Conservation (phyloP, 1,139 yeast genomes). For the Suzukiozyma palmioleophila region DNA sequence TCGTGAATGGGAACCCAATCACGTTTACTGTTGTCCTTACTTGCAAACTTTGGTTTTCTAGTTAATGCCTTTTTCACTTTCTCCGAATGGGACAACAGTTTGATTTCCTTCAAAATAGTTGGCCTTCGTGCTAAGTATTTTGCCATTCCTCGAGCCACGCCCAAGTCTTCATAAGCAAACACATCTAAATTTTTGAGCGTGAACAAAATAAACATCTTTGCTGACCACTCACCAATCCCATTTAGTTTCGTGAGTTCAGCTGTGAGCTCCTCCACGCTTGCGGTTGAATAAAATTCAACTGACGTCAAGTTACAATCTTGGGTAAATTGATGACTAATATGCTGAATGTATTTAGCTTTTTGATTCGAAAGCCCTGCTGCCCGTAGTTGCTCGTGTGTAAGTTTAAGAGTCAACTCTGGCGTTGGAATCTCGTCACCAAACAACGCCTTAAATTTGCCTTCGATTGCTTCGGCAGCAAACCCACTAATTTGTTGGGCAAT, state of each 20-base stretch:
- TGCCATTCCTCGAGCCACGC: constrained; percentile 78
- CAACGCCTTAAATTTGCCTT: constrained; percentile 36
- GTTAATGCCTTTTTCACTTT: constrained; percentile 24
- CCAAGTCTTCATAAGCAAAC: constrained; percentile 77
- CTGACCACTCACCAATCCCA: constrained; percentile 90
- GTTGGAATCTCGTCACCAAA: constrained; percentile 44
- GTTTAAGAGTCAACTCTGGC: constrained; percentile 43
- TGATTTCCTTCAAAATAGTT: constrained; percentile 39
- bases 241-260: constrained; percentile 56
- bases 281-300: constrained; percentile 30
- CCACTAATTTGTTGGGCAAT: constrained; percentile 86
- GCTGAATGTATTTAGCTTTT: constrained; percentile 61
- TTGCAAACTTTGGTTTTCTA: constrained; percentile 33
- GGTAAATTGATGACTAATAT: constrained; percentile 56
- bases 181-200: constrained; percentile 63
- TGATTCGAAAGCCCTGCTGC: constrained; percentile 66
- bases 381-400: constrained; percentile 46
- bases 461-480: constrained; percentile 69
- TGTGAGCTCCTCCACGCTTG: constrained; percentile 45
- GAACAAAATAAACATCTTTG: constrained; percentile 79
- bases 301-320: constrained; percentile 34
- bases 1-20: constrained; percentile 64
- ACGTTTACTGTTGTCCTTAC: constrained; percentile 37
- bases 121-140: constrained; percentile 58
- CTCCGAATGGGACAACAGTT: constrained; percentile 27